Percentiles rank a stretch among this genome's conserved stretches.
These are phyloP conservation scores for Pharus latifolius DNA, from an alignment of 176 grass and related monocot genomes.

Conservation along the genomic window DNA sequence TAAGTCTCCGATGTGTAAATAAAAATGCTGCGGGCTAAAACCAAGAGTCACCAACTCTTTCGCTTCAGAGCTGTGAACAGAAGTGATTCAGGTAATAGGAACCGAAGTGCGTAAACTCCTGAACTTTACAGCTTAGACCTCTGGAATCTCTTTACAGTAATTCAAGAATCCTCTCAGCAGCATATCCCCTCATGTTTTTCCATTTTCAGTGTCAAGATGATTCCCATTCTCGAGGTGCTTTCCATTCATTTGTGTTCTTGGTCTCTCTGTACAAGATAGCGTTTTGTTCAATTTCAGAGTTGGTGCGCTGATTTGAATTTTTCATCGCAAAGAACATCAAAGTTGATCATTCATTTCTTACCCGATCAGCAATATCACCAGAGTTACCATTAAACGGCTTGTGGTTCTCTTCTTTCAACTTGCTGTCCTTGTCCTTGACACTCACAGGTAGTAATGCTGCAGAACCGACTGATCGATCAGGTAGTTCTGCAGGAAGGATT, in stretches of 20 bases:
- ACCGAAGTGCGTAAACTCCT: background rate
- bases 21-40: slow-evolving; percentile 16
- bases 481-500: slow-evolving; percentile 51
- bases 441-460: slow-evolving; percentile 51
- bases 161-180: background rate
- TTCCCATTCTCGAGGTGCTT: slow-evolving; percentile 35
- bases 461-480: slow-evolving; percentile 52
- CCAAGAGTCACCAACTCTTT: background rate
- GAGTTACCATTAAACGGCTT: slow-evolving; percentile 57
- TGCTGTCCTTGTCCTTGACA: slow-evolving; percentile 61
- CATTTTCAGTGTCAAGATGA: slow-evolving; percentile 13
- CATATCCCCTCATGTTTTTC: slow-evolving; percentile 12
- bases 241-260: slow-evolving; percentile 59
- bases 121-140: background rate
- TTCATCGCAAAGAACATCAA: too few species aligned
- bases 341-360: too few species aligned
- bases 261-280: slow-evolving; percentile 33
- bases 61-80: background rate
- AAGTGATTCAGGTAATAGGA: background rate
- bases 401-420: slow-evolving; percentile 50
- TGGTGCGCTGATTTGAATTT: background rate
- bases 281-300: background rate
- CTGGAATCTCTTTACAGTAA: background rate
- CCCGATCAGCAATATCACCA: slow-evolving; percentile 56
- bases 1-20: background rate